These are phyloP conservation scores for Aspergillus sp. DNA, from an alignment of 2,329 filamentous ascomycete species.

Conservation along the genomic window DNA sequence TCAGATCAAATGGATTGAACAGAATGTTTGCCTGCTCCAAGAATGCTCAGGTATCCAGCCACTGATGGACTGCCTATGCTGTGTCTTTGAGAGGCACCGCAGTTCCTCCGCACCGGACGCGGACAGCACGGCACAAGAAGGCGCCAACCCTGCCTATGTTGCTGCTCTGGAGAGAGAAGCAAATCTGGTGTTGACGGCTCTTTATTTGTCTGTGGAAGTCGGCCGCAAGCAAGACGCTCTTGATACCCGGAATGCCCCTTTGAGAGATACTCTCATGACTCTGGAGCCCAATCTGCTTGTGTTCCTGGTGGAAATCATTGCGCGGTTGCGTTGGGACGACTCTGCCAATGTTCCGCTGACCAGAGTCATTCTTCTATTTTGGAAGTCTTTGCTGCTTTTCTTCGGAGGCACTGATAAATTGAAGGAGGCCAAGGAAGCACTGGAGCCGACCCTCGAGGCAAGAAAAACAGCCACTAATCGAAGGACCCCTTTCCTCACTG, in stretches of 20 bases:
- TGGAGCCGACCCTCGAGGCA: constrained; percentile 57
- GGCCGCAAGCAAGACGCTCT: constrained; percentile 39
- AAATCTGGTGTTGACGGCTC: constrained; percentile 45
- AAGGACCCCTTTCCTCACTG: constrained; percentile 78
- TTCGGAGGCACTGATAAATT: constrained; percentile 80
- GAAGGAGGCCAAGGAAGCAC: constrained; percentile 69
- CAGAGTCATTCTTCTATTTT: constrained; percentile 78
- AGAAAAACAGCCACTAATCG: constrained; percentile 49
- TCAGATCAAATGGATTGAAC: constrained; percentile 51
- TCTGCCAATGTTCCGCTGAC: constrained; percentile 57
- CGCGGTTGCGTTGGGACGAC: constrained; percentile 71
- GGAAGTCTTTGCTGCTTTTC: constrained; percentile 85
- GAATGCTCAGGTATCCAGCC: constrained; percentile 38
- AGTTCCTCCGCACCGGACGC: constrained; percentile 25
- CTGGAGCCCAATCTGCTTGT: constrained; percentile 69
- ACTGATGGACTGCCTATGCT: constrained; percentile 41
- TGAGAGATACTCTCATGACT: constrained; percentile 47
- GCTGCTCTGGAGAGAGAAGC: constrained; percentile 43
- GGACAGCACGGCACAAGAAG: constrained; percentile 34
- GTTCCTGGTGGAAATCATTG: constrained; percentile 69
- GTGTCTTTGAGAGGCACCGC: constrained; percentile 42
- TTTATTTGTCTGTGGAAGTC: constrained; percentile 47
- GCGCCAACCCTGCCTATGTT: constrained; percentile 34
- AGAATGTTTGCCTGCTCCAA: constrained; percentile 42
- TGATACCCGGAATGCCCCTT: constrained; percentile 25